These are phyloP conservation scores for Camellia japonica DNA, from an alignment of 148 eudicot genomes.

Conservation along the genomic window DNA sequence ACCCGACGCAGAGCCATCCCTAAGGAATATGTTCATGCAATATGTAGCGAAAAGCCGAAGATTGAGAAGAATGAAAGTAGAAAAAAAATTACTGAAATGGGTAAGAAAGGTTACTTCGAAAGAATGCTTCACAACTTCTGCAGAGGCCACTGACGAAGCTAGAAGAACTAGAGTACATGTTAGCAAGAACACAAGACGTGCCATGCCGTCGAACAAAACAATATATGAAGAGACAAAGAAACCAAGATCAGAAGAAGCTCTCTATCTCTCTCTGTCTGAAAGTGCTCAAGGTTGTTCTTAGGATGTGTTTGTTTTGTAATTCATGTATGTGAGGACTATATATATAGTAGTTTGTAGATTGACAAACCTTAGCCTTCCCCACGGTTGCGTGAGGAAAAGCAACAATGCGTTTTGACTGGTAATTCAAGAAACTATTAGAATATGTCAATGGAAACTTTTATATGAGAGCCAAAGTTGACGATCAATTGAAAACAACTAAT, in stretches of 20 bases:
- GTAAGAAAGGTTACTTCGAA: slow-evolving; percentile 32
- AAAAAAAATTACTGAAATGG: background rate
- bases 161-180: slow-evolving; percentile 20
- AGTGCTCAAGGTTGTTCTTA: background rate
- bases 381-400: slow-evolving; percentile 11
- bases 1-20: too few species aligned
- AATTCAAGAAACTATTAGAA: background rate
- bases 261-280: background rate
- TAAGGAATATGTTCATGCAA: too few species aligned
- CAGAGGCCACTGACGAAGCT: slow-evolving; percentile 23
- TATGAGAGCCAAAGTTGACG: slow-evolving; percentile 24
- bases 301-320: background rate
- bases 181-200: slow-evolving; percentile 14
- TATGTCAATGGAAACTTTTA: slow-evolving; percentile 11
- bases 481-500: background rate
- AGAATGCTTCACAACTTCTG: slow-evolving; percentile 34
- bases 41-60: background rate
- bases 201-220: slow-evolving; percentile 12
- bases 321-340: background rate
- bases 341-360: background rate
- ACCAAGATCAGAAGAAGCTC: background rate
- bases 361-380: background rate
- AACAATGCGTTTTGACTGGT: background rate
- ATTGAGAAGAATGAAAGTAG: background rate
- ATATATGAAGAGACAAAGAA: background rate